A percentile compares a stretch with the other conserved stretches of the same genome.
phyloP scores from a whole-genome alignment of 2,329 filamentous ascomycete species.

The Venturia oleaginea region DNA sequence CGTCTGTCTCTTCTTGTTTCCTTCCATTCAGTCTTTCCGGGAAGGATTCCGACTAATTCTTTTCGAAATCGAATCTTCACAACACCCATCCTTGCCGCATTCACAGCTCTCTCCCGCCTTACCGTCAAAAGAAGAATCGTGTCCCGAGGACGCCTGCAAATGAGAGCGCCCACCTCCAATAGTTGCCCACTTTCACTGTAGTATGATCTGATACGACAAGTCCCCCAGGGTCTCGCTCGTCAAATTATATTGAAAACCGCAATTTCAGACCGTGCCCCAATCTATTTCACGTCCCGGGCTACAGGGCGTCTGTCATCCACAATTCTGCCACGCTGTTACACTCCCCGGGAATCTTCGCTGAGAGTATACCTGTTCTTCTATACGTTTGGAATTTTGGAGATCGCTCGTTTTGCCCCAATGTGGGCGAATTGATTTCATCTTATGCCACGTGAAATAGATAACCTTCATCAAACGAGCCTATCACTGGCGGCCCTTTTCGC shows the following conservation, averaged over 20 bases:
- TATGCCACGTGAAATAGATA: neutral
- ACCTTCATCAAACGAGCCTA: neutral
- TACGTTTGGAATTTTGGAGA: neutral
- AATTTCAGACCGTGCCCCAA: neutral
- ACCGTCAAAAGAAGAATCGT: neutral
- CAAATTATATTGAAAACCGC: neutral
- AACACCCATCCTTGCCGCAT: neutral
- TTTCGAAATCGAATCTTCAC: neutral
- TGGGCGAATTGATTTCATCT: neutral
- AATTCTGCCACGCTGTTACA: neutral
- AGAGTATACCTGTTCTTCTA: neutral
- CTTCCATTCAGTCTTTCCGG: neutral
- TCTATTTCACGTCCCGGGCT: neutral
- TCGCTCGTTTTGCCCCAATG: neutral
- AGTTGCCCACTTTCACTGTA: neutral
- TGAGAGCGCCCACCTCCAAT: neutral
- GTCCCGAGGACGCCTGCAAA: neutral
- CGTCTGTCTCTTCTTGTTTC: neutral
- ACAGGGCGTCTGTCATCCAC: neutral
- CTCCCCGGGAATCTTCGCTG: neutral
- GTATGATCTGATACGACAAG: neutral
- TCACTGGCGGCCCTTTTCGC: neutral
- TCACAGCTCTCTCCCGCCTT: neutral
- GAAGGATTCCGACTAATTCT: neutral
- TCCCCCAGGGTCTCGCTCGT: neutral